phyloP scores from a whole-genome alignment of 352 stramenopile genomes.

The Phytophthora sp. region DNA sequence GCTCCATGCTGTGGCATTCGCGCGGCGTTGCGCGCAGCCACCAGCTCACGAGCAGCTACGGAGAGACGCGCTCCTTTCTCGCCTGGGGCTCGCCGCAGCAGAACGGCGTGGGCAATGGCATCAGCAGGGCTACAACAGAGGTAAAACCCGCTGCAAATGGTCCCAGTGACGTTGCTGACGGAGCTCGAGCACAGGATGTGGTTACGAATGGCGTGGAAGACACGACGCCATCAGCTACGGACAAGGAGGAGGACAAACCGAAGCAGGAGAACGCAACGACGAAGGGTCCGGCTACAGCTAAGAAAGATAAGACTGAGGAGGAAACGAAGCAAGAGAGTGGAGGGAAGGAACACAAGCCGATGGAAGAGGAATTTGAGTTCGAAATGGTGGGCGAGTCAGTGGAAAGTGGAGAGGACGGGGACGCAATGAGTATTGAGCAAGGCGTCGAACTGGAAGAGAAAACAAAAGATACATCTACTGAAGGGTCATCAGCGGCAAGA shows the following conservation, averaged over 20 bases:
- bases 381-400: slow-evolving; percentile 15
- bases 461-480: neutral
- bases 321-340: neutral
- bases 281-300: neutral
- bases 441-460: slow-evolving; percentile 6
- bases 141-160: neutral
- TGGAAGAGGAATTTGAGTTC: slow-evolving; percentile 23
- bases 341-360: slow-evolving; percentile 3
- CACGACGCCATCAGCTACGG: neutral
- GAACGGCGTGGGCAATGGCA: neutral
- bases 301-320: neutral
- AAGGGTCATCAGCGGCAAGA: neutral
- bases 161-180: neutral
- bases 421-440: slow-evolving; percentile 21
- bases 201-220: neutral
- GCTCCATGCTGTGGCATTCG: slow-evolving; percentile 49
- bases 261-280: neutral
- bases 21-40: slow-evolving; percentile 44
- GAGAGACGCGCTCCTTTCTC: slow-evolving; percentile 31
- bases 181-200: neutral
- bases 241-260: slow-evolving; percentile 12
- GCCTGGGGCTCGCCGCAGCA: slow-evolving; percentile 19
- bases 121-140: neutral
- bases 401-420: slow-evolving; percentile 12
- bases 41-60: slow-evolving; percentile 31